These are phyloP conservation scores for Russula sp. DNA, from an alignment of 768 basidiomycete genomes.

Conservation along the genomic window DNA sequence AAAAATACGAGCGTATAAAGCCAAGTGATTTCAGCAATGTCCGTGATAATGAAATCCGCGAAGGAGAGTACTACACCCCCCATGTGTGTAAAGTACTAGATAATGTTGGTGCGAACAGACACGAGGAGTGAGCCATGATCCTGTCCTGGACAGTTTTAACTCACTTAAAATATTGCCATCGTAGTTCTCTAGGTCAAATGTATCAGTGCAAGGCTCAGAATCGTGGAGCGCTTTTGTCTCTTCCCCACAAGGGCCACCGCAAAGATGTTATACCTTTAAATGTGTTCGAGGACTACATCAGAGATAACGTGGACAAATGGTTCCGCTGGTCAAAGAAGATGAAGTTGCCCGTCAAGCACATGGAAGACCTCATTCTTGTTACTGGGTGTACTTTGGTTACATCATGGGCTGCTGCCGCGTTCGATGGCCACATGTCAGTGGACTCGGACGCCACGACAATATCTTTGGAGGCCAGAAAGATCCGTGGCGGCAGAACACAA, in stretches of 20 bases:
- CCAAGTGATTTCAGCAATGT: neutral
- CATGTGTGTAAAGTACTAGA: neutral
- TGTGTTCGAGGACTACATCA: neutral
- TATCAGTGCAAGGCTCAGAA: neutral
- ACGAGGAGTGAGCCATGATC: neutral
- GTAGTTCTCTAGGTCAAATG: neutral
- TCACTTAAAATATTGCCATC: neutral
- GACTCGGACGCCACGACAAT: neutral
- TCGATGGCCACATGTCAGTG: neutral
- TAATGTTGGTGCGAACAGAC: neutral
- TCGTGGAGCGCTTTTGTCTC: neutral
- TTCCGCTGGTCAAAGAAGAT: neutral
- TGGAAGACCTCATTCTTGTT: conserved; percentile 10
- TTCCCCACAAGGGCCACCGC: neutral
- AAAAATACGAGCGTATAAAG: neutral
- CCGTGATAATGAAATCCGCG: neutral
- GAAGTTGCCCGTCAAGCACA: neutral
- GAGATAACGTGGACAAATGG: neutral
- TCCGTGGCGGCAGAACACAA: neutral
- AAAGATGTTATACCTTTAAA: neutral
- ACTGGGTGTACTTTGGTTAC: conserved; percentile 2
- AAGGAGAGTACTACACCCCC: neutral
- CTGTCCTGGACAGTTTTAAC: neutral
- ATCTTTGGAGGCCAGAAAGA: neutral
- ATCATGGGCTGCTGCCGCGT: conserved; percentile 4